Percentiles rank a stretch among this genome's conserved stretches.
Evolutionary conservation across 257 asterid genomes (phyloP).

Genomic region (Verbena officinalis): DNA sequence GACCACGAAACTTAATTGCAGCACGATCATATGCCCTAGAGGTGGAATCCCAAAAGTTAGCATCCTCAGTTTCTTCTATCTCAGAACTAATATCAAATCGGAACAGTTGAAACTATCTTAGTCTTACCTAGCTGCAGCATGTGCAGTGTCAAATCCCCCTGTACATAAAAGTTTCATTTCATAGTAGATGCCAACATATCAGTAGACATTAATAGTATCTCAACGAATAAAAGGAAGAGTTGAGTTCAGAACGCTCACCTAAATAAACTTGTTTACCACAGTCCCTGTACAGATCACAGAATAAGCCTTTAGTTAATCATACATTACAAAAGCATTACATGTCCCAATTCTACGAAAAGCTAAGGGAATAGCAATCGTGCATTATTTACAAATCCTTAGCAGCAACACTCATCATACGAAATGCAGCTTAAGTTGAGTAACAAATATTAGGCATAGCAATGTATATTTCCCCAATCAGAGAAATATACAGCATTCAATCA

Average conservation of each 20-base stretch:
- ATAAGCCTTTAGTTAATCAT: constrained; percentile 24
- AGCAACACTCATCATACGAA: constrained; percentile 17
- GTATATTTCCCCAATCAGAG: constrained; percentile 12
- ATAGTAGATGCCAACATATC: constrained; percentile 23
- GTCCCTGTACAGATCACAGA: constrained; percentile 73
- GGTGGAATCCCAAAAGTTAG: constrained; percentile 23
- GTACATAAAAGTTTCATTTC: constrained; percentile 27
- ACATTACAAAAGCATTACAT: neutral
- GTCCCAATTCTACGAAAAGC: constrained; percentile 18
- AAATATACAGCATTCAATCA: neutral
- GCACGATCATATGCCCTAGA: constrained; percentile 97
- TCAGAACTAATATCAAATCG: constrained; percentile 14
- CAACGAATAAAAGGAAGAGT: constrained; percentile 6
- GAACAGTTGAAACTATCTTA: constrained; percentile 9
- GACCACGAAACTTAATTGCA: constrained; percentile 90
- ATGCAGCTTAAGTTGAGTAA: constrained; percentile 10
- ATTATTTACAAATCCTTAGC: constrained; percentile 17
- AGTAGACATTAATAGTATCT: constrained; percentile 18
- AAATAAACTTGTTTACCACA: constrained; percentile 94
- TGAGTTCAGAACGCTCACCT: constrained; percentile 48
- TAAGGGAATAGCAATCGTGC: constrained; percentile 9
- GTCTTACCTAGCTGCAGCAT: constrained; percentile 91
- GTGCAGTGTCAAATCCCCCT: constrained; percentile 99
- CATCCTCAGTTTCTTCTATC: constrained; percentile 12
- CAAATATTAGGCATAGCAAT: constrained; percentile 2